phyloP scores from a whole-genome alignment of 1,284 basidiomycete species.

The Phenoliferia sp. region DNA sequence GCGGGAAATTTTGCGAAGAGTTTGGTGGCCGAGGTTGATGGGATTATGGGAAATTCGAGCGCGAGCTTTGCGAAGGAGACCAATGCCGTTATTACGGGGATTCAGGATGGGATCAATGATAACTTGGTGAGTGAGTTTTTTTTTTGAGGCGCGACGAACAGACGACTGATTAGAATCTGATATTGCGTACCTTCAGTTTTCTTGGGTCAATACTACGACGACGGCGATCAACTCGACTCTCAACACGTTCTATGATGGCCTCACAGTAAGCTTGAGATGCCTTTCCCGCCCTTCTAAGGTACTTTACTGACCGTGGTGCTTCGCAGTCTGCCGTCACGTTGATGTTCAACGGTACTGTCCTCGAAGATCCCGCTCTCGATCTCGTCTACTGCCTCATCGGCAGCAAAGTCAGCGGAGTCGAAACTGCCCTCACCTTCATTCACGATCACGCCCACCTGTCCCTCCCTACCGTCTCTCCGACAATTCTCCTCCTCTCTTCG shows the following conservation, averaged over 20 bases:
- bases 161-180: background rate
- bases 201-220: constrained; percentile 91
- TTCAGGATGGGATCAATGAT: constrained; percentile 73
- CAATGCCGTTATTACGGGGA: constrained; percentile 62
- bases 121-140: constrained; percentile 49
- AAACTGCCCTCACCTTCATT: constrained; percentile 84
- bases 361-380: constrained; percentile 66
- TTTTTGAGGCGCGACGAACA: background rate
- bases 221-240: constrained; percentile 66
- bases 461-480: constrained; percentile 61
- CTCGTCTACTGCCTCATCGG: constrained; percentile 84
- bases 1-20: constrained; percentile 59
- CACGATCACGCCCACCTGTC: constrained; percentile 60
- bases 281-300: background rate
- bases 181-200: constrained; percentile 50
- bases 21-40: constrained; percentile 72
- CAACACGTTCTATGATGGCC: constrained; percentile 48
- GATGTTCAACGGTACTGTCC: constrained; percentile 75
- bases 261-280: constrained; percentile 38
- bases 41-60: constrained; percentile 72
- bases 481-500: constrained; percentile 53
- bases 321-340: constrained; percentile 56
- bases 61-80: constrained; percentile 66
- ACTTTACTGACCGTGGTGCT: background rate
- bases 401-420: constrained; percentile 77